These are phyloP conservation scores for Pseudocercospora fuligena DNA, from an alignment of 2,329 filamentous ascomycete genomes.

Conservation along the genomic window DNA sequence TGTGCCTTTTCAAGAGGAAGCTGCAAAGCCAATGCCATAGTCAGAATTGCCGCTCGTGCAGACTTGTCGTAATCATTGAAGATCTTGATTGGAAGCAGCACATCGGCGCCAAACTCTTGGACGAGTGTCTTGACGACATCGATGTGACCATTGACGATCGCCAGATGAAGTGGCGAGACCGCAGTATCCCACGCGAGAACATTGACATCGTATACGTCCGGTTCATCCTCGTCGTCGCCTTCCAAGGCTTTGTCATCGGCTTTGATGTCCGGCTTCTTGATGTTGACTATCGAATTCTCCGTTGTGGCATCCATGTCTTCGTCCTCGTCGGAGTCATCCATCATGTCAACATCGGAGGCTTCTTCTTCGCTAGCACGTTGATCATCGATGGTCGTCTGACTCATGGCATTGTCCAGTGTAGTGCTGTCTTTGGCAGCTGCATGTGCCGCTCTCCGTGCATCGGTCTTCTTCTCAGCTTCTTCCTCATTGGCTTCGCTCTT, in stretches of 20 bases:
- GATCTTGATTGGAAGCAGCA: slow-evolving; percentile 75
- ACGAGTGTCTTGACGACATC: slow-evolving; percentile 72
- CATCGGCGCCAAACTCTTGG: slow-evolving; percentile 73
- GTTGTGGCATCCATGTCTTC: slow-evolving; percentile 44
- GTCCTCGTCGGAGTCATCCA: slow-evolving; percentile 51
- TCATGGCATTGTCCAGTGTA: slow-evolving; percentile 18
- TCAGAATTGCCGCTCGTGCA: slow-evolving; percentile 67
- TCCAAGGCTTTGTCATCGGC: slow-evolving; percentile 53
- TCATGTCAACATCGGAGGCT: slow-evolving; percentile 49
- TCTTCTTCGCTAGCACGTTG: slow-evolving; percentile 39
- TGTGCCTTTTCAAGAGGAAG: slow-evolving; percentile 68
- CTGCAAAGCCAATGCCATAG: slow-evolving; percentile 68
- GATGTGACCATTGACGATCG: slow-evolving; percentile 73
- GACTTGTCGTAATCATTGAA: slow-evolving; percentile 53
- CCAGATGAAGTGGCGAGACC: slow-evolving; percentile 76
- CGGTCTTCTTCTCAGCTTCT: slow-evolving; percentile 59
- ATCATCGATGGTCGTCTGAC: slow-evolving; percentile 13
- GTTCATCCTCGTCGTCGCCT: slow-evolving; percentile 64
- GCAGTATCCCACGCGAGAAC: slow-evolving; percentile 79
- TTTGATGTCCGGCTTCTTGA: slow-evolving; percentile 46
- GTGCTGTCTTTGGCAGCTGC: slow-evolving; percentile 33
- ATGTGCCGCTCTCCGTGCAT: slow-evolving; percentile 41
- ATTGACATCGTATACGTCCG: slow-evolving; percentile 80
- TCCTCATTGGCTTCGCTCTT: slow-evolving; percentile 77
- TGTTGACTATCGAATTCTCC: slow-evolving; percentile 76